Evolutionary conservation across 2,329 filamentous ascomycete genomes (phyloP).

Genomic region (Neonectria neomacrospora): DNA sequence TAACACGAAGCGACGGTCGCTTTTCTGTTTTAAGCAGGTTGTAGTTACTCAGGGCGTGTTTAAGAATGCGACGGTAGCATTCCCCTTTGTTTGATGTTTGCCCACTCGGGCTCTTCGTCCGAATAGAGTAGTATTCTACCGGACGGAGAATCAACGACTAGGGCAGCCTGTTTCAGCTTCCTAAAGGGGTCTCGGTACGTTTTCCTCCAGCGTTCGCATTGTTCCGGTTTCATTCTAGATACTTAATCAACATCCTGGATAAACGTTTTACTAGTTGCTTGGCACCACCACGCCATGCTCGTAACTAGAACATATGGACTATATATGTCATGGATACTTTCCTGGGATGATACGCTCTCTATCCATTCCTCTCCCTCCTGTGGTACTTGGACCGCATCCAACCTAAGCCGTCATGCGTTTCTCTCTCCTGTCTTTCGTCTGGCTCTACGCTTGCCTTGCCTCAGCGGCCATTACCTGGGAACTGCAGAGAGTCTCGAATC

Average conservation of each 20-base stretch:
- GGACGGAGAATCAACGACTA: background rate
- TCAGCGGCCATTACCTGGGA: constrained; percentile 54
- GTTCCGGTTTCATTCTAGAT: background rate
- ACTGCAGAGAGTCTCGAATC: constrained; percentile 52
- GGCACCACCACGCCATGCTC: background rate
- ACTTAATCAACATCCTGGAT: background rate
- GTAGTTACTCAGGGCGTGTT: background rate
- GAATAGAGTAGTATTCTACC: background rate
- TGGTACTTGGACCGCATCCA: background rate
- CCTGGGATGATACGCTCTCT: background rate
- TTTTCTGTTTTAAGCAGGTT: background rate
- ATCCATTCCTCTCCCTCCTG: too few relatives aligned
- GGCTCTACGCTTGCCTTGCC: constrained; percentile 46
- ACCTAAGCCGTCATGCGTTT: constrained; percentile 48
- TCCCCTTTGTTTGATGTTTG: background rate
- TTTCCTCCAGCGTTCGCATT: background rate
- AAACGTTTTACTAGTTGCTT: background rate
- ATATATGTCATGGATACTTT: background rate
- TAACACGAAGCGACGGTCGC: background rate
- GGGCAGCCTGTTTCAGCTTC: background rate
- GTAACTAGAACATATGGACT: too few relatives aligned
- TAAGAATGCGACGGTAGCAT: background rate
- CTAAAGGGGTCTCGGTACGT: background rate
- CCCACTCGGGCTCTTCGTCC: background rate
- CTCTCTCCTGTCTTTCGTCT: constrained; percentile 43